Conservation (phyloP, 768 basidiomycete species). For the Lenzites betulinus region DNA sequence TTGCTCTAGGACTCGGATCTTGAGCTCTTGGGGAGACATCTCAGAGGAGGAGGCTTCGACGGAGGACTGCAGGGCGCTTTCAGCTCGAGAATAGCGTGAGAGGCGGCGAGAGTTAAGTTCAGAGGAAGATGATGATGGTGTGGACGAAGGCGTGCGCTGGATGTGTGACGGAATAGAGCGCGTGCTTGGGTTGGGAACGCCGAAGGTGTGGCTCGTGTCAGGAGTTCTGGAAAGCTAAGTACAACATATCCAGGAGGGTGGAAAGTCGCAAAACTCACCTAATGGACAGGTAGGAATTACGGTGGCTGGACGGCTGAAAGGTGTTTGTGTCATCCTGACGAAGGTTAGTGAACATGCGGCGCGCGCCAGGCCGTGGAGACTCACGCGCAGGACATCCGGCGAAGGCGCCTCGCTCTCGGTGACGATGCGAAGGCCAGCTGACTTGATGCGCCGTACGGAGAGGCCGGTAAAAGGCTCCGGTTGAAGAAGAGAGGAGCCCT, state of each 20-base stretch:
- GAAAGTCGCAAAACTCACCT: not conserved
- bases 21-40: constrained; percentile 44
- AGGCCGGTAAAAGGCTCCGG: constrained; percentile 12
- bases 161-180: not conserved
- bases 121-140: constrained; percentile 2
- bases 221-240: constrained; percentile 15
- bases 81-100: constrained; percentile 47
- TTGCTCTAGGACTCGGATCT: constrained; percentile 47
- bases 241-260: not conserved
- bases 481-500: not conserved
- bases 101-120: constrained; percentile 28
- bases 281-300: constrained; percentile 7
- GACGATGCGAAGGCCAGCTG: constrained; percentile 20
- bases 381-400: not conserved
- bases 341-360: not conserved
- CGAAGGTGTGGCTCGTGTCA: constrained; percentile 27
- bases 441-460: constrained; percentile 16
- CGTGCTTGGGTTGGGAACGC: constrained; percentile 23
- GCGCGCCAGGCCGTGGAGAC: not conserved
- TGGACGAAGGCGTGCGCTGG: not conserved
- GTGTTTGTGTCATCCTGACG: not conserved
- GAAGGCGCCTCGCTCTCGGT: constrained; percentile 16
- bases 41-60: constrained; percentile 38
- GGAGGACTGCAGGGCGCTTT: constrained; percentile 42
- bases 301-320: not conserved